Evolutionary conservation across 768 basidiomycete species (phyloP).

Genomic region (Tulasnella sp.): DNA sequence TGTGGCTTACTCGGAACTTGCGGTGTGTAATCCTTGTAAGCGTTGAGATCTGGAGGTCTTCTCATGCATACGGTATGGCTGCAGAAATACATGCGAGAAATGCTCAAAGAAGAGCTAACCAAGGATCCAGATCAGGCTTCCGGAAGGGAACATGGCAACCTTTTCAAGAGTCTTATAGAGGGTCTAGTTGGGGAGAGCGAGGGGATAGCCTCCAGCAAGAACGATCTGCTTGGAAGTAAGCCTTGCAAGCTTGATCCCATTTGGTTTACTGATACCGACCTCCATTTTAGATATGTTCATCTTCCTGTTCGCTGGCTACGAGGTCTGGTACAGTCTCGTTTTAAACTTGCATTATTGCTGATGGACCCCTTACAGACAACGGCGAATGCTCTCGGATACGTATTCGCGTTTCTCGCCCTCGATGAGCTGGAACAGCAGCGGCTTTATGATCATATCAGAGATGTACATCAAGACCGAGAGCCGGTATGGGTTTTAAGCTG

Average conservation of each 20-base stretch:
- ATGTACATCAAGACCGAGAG: not conserved
- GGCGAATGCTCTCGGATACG: constrained; percentile 1
- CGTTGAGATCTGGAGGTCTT: not conserved
- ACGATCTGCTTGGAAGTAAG: not conserved
- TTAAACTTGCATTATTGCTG: not conserved
- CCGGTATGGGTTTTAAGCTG: not conserved
- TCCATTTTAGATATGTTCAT: too few species aligned
- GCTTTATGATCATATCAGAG: constrained; percentile 1
- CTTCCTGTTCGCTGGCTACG: constrained; percentile 7
- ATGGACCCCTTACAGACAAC: not conserved
- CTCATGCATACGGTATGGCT: not conserved
- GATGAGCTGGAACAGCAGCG: constrained; percentile 5
- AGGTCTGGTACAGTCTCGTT: not conserved
- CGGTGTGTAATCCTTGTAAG: not conserved
- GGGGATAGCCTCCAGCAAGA: not conserved
- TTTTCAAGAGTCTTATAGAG: not conserved
- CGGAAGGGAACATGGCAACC: not conserved
- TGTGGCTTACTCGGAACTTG: not conserved
- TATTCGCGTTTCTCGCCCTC: constrained; percentile 2
- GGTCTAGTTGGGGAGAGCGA: not conserved
- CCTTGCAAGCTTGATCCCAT: too few species aligned
- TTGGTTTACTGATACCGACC: too few species aligned
- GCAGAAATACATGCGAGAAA: constrained; percentile 15
- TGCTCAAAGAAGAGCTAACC: not conserved
- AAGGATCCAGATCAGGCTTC: not conserved